Base-by-base conservation (phyloP, 306 rosid species). In the Ziziphus jujuba region DNA sequence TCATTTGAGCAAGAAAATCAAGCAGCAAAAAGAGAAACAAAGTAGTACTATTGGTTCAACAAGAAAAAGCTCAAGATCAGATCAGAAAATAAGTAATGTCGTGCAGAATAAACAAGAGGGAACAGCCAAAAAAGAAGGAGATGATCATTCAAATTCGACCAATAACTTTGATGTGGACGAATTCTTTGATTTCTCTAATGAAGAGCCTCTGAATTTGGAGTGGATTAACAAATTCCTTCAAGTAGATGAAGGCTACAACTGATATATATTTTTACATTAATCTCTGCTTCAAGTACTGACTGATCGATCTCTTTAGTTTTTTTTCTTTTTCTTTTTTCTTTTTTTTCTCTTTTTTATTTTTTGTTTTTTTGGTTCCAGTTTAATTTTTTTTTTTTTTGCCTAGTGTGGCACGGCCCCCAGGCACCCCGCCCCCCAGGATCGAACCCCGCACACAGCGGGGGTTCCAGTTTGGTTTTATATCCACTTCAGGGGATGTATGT, bases 1-100 rank as follows among this genome's bases (percentile, higher is more conserved):
- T 78, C 88, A 82, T 77, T 83, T 86, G 88, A 77, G 86, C 81
- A 86, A 80, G 77, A 86, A 80, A 74, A 61, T 86, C 59, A 76
- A 22, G 61, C 76, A 56, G 59, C 56, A 56, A 33, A 71, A 23
- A 36, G 85, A 85, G 49, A 77, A 74, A 69, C 76, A 71, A 23
- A 58, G 63, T 19, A 71, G 28, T 56, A 45, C 31, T 50, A 63
- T 3, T 3, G 38, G 38, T 57, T 44, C 73, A 28, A 58, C 61
- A 44, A 58, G 58, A 62, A 21, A 65, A 22, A 52, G 60, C 61
- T 34, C 60, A 8, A 36, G 4, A 34, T 34, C 14, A 20, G 16
- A 31, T 9, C 31, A 65, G 55, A 56, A 69, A 7, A 9, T 16
- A 24, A 56, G 56, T 33, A 15, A 12, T 2, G 21, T 14, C 2